Percentiles rank a stretch among this genome's conserved stretches.
These are phyloP conservation scores for Termitomyces eurrhizus DNA, from an alignment of 768 basidiomycete genomes.

Conservation along the genomic window DNA sequence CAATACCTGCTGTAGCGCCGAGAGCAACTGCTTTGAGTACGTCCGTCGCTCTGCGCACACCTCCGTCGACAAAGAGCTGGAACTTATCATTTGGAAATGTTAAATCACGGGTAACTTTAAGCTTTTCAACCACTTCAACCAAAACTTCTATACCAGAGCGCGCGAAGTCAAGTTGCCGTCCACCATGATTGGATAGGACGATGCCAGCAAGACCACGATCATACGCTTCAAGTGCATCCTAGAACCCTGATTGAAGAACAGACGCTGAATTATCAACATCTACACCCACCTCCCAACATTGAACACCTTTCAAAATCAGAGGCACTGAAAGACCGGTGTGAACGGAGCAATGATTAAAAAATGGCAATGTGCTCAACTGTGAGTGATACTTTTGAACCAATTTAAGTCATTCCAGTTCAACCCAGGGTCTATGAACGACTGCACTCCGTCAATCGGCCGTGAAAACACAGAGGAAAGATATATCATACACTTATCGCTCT, in stretches of 20 bases:
- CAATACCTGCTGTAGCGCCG: constrained; percentile 78
- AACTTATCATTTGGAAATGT: constrained; percentile 77
- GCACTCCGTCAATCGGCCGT: background rate
- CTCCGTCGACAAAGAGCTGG: constrained; percentile 91
- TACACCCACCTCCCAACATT: constrained; percentile 66
- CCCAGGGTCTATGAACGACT: constrained; percentile 95
- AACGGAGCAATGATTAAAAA: constrained; percentile 29
- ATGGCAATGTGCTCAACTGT: constrained; percentile 31
- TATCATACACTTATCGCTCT: constrained; percentile 80
- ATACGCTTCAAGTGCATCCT: constrained; percentile 84
- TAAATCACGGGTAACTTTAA: constrained; percentile 63
- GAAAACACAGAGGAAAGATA: background rate
- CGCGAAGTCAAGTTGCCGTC: constrained; percentile 73
- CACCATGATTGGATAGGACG: constrained; percentile 87
- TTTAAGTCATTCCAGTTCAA: constrained; percentile 82
- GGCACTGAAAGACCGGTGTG: constrained; percentile 55
- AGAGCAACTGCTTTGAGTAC: constrained; percentile 85
- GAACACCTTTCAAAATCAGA: constrained; percentile 85
- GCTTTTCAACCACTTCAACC: constrained; percentile 73
- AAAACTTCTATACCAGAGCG: constrained; percentile 90
- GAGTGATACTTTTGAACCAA: constrained; percentile 80
- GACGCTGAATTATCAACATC: background rate
- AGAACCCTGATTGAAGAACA: background rate
- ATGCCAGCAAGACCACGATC: constrained; percentile 71
- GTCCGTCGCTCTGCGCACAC: constrained; percentile 87